These are phyloP conservation scores for Brachypodium distachyon DNA, from an alignment of 202 grass and related monocot species.

Conservation along the genomic window DNA sequence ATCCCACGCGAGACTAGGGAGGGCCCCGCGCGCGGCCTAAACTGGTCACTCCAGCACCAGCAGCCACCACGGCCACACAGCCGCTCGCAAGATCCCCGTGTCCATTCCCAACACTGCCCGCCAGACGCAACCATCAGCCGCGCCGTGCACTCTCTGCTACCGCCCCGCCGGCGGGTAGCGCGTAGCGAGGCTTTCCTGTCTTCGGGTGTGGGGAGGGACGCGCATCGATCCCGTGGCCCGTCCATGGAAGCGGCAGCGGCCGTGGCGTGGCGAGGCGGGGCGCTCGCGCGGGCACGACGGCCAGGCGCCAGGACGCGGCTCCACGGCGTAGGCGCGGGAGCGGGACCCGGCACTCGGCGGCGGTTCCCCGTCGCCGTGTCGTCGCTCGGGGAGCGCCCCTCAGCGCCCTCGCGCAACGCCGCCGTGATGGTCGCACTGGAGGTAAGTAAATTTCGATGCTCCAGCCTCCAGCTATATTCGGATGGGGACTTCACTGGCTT, in stretches of 20 bases:
- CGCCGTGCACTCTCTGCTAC: neutral
- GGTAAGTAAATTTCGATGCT: neutral
- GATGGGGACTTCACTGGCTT: too few species aligned
- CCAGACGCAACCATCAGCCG: neutral
- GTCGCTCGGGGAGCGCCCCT: conserved; percentile 2
- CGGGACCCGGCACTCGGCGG: neutral
- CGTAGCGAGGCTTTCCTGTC: neutral
- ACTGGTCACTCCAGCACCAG: neutral
- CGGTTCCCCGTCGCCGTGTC: conserved; percentile 14
- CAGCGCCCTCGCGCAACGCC: neutral
- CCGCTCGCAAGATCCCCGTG: neutral
- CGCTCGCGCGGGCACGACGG: conserved; percentile 1
- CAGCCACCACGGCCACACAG: conserved; percentile 17
- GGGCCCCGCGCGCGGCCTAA: conserved; percentile 1
- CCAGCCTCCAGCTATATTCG: neutral
- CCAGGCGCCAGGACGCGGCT: neutral
- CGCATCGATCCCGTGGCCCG: neutral
- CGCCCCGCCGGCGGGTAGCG: neutral
- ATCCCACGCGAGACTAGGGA: conserved; percentile 28
- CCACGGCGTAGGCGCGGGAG: neutral
- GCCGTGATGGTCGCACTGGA: neutral
- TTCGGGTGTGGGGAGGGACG: too few species aligned
- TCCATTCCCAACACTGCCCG: neutral
- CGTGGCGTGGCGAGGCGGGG: conserved; percentile 9
- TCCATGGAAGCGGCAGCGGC: conserved; percentile 17